phyloP scores from a whole-genome alignment of 345 rosid species.

The Bruguiera parviflora region DNA sequence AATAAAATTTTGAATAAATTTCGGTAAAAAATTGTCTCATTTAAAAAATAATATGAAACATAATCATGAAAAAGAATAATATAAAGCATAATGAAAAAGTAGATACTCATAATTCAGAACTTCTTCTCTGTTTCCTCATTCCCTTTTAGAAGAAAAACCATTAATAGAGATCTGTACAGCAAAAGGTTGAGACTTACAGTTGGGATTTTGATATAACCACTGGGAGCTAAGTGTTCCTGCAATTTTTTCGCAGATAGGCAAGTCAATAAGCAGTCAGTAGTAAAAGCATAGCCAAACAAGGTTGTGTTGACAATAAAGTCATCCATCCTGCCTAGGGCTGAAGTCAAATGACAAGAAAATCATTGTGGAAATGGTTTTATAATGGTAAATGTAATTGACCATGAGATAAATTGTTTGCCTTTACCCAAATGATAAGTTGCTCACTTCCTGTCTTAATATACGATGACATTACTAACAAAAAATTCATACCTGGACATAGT shows the following conservation, averaged over 20 bases:
- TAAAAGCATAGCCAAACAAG: background rate
- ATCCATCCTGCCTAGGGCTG: background rate
- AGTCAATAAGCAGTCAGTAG: conserved; percentile 7
- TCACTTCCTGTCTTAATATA: too few species aligned
- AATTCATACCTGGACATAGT: conserved; percentile 58
- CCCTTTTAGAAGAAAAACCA: background rate
- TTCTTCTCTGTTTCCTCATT: too few species aligned
- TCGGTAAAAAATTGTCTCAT: background rate
- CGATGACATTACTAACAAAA: background rate
- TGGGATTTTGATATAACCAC: conserved; percentile 71
- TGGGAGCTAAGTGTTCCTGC: conserved; percentile 93
- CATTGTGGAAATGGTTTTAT: background rate
- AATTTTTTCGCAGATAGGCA: conserved; percentile 25
- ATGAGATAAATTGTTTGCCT: background rate
- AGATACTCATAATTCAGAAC: too few species aligned
- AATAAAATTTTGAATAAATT: background rate
- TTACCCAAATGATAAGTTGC: too few species aligned
- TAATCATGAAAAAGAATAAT: too few species aligned
- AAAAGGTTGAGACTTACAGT: conserved; percentile 47
- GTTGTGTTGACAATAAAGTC: background rate
- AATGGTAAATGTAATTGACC: background rate
- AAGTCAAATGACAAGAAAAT: background rate
- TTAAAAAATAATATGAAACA: background rate
- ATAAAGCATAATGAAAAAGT: background rate
- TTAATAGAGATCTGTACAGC: too few species aligned